phyloP scores from a whole-genome alignment of 2,329 filamentous ascomycete genomes.

The Raffaelea ambrosiae region DNA sequence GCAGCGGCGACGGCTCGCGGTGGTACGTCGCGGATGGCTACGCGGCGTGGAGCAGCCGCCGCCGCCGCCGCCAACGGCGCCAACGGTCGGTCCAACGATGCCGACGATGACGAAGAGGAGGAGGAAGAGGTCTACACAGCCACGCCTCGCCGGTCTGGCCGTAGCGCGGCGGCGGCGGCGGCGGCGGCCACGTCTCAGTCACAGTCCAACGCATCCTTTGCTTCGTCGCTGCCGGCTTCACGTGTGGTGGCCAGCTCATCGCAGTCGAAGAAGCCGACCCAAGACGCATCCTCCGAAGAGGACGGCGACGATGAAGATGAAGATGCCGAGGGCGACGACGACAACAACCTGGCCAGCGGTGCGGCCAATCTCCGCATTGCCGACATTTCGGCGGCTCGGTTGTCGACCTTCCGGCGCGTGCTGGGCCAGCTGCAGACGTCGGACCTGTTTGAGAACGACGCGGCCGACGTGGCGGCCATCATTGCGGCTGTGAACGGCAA shows the following conservation, averaged over 20 bases:
- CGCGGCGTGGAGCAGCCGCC: conserved; percentile 17
- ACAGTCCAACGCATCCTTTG: conserved; percentile 59
- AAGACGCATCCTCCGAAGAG: conserved; percentile 20
- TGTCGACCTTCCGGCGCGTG: conserved; percentile 68
- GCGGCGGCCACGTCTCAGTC: conserved; percentile 22
- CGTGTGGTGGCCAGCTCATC: conserved; percentile 40
- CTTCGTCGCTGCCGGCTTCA: conserved; percentile 71
- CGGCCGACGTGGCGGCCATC: conserved; percentile 65
- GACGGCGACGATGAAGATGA: conserved; percentile 28
- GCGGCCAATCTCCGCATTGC: conserved; percentile 33
- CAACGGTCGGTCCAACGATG: conserved; percentile 20
- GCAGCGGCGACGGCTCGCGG: conserved; percentile 19
- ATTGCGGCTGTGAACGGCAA: conserved; percentile 71
- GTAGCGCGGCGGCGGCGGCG: conserved; percentile 19
- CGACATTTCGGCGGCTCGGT: conserved; percentile 52
- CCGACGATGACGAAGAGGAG: conserved; percentile 42
- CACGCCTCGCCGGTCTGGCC: conserved; percentile 23
- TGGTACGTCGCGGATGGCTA: conserved; percentile 18
- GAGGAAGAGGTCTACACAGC: conserved; percentile 10
- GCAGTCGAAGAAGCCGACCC: conserved; percentile 14
- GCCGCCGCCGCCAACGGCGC: conserved; percentile 17
- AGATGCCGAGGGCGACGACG: conserved; percentile 40
- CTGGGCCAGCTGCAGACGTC: conserved; percentile 72
- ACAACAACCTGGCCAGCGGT: conserved; percentile 33
- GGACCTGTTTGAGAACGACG: conserved; percentile 79